Evolutionary conservation across 345 rosid species (phyloP).

Genomic region (Hibiscus mutabilis): DNA sequence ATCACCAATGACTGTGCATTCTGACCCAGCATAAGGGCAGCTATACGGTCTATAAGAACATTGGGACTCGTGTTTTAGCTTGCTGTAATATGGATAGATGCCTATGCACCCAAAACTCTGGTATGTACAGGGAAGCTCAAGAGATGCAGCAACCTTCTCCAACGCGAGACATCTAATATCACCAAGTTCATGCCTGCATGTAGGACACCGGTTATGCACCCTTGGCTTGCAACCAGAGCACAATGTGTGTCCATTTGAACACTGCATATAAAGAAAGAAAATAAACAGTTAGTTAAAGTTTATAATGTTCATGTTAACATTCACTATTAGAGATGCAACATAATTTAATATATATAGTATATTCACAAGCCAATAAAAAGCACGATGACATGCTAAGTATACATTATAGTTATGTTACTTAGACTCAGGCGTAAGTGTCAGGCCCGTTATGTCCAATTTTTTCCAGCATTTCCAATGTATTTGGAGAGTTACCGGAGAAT

Average conservation of each 20-base stretch:
- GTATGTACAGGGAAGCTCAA: constrained; percentile 75
- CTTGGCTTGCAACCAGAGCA: constrained; percentile 78
- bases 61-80: constrained; percentile 67
- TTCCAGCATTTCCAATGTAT: too few species aligned
- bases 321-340: background rate
- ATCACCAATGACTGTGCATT: constrained; percentile 67
- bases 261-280: constrained; percentile 32
- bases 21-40: constrained; percentile 82
- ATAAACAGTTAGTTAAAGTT: background rate
- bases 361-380: background rate
- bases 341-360: background rate
- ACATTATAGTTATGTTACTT: background rate
- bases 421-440: background rate
- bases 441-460: background rate
- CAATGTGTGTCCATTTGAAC: constrained; percentile 72
- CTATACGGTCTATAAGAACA: constrained; percentile 59
- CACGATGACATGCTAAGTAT: background rate
- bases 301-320: background rate
- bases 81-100: constrained; percentile 76
- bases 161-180: constrained; percentile 79
- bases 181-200: constrained; percentile 79
- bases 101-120: constrained; percentile 70
- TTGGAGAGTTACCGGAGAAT: too few species aligned
- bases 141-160: constrained; percentile 80
- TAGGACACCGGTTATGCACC: constrained; percentile 75